Percentiles rank a stretch among this genome's conserved stretches.
Conservation (phyloP, 306 rosid genomes). For the Castanospermum australe region DNA sequence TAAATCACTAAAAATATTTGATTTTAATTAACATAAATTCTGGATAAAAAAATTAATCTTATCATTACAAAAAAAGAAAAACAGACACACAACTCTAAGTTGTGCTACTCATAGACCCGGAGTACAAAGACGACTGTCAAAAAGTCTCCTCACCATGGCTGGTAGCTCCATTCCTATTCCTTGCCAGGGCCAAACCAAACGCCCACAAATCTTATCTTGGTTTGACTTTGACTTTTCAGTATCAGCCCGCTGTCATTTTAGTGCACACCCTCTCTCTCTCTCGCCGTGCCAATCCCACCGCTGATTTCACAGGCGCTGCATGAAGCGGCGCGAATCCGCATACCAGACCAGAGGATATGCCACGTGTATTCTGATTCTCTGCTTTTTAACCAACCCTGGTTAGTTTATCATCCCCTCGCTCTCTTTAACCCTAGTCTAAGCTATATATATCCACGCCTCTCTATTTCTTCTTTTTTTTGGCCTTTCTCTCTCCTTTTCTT, state of each 20-base stretch:
- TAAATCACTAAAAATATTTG: no score
- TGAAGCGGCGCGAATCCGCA: slow-evolving; percentile 36
- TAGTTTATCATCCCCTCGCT: not conserved
- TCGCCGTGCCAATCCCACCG: not conserved
- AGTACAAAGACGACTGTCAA: no score
- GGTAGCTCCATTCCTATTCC: no score
- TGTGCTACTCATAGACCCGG: no score
- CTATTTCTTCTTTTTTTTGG: not conserved
- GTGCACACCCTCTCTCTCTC: not conserved
- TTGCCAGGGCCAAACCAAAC: not conserved
- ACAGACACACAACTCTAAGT: no score
- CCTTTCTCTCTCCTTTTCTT: not conserved
- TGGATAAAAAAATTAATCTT: no score
- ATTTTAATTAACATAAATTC: no score
- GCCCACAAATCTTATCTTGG: not conserved
- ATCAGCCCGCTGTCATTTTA: slow-evolving; percentile 1
- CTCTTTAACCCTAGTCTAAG: slow-evolving; percentile 46
- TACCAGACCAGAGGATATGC: not conserved
- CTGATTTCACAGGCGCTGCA: slow-evolving; percentile 27
- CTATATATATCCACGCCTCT: slow-evolving; percentile 28
- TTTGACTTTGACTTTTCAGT: slow-evolving; percentile 5
- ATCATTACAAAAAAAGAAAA: no score
- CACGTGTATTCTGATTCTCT: slow-evolving; percentile 41
- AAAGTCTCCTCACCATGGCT: no score
- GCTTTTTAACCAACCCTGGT: not conserved